Percentiles rank a stretch among this genome's conserved stretches.
Conservation (phyloP, 805 yeast species). For the Metschnikowia corniflorae region DNA sequence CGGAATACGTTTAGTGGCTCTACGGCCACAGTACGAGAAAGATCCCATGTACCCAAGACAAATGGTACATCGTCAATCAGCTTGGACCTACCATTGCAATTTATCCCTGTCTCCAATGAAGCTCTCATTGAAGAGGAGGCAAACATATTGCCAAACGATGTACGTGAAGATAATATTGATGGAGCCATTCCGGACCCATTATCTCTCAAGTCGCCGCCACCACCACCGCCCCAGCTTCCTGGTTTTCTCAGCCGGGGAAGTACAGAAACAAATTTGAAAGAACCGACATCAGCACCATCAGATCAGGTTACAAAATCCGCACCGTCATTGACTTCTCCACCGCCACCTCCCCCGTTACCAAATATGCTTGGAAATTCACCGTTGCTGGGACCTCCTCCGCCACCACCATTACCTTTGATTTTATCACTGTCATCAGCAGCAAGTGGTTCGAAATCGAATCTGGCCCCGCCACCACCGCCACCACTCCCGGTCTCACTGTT, state of each 20-base stretch:
- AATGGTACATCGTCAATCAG: background rate
- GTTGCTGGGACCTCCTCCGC: slow-evolving; percentile 3
- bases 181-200: too few species aligned
- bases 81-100: too few species aligned
- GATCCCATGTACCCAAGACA: background rate
- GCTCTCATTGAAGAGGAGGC: too few species aligned
- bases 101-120: too few species aligned
- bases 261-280: background rate
- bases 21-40: slow-evolving; percentile 4
- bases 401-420: slow-evolving; percentile 6
- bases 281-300: background rate
- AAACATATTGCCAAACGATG: too few species aligned
- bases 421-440: background rate
- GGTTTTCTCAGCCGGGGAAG: background rate
- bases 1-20: slow-evolving; percentile 4
- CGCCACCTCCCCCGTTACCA: slow-evolving; percentile 1
- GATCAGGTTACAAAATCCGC: too few species aligned
- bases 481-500: slow-evolving; percentile 9
- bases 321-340: too few species aligned
- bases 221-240: background rate
- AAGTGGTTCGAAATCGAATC: background rate
- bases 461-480: slow-evolving; percentile 8
- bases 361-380: background rate
- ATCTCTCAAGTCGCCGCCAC: too few species aligned
- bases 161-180: too few species aligned